Evolutionary conservation across 345 rosid genomes (phyloP), one percentile per base, ranked within the genome.

Genomic region (Populus pruinosa): DNA sequence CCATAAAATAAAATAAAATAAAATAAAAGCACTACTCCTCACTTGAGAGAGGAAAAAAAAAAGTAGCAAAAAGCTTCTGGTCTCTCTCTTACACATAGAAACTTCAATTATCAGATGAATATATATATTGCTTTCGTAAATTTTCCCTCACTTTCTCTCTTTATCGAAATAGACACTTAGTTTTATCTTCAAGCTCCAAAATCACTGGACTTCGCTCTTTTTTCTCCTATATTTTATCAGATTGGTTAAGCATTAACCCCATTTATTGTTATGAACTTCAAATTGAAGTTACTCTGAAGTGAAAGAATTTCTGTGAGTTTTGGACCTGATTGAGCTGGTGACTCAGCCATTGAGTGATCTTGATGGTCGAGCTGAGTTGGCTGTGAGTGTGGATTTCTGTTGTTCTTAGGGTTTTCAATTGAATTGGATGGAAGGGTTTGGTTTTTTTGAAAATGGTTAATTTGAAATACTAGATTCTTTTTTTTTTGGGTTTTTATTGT

Each of bases 401-500:
- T 59, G 64, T 59, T 23, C 81, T 80, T 88, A 78, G 75, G 80
- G 84, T 76, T 80, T 67, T 72, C 74, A 33, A 33, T 12, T 70
- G 75, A 56, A 78, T 80, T 78, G 84, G 70, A 86, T 80, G 86
- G 84, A 86, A 76, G 83, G 76, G 77, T 79, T 76, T 66, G 85
- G 76, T 79, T 43, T 36, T 47, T 83, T 71, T 69, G 87, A 79
- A 82, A 81, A 87, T 33, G 82, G 85, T 75, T 71, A 82, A 81
- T 64, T 21, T 59, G 18, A 71, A 3, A 41, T 56, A 76, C 21
- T 80, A 29, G 77, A 61, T 70, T 44, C 29, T 68, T 79, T 25
- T 25, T 50, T 23, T 77, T 73, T 49, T 41, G 49, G 71, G 33
- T 70, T 38, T 43, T 31, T 63, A 71, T 63, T 55, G 35, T 31